These are phyloP conservation scores for Aspergillus neoniger DNA, from an alignment of 2,329 filamentous ascomycete genomes.

Conservation along the genomic window DNA sequence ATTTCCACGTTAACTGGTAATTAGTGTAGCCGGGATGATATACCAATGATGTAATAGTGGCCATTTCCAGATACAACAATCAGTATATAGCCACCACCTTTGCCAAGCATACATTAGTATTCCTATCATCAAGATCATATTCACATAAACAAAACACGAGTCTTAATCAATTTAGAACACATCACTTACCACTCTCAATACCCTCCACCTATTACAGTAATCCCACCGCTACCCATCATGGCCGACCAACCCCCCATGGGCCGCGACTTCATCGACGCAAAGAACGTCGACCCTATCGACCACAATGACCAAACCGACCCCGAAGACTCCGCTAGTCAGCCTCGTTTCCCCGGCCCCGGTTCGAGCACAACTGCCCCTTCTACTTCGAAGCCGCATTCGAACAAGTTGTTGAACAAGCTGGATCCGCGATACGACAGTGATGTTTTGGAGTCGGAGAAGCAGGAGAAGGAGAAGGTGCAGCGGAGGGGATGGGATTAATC, in stretches of 20 bases:
- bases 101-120: not conserved
- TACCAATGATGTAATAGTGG: too few species aligned
- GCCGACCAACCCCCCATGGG: not conserved
- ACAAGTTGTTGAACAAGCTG: conserved; percentile 8
- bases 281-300: conserved; percentile 1
- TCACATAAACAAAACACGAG: too few species aligned
- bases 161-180: too few species aligned
- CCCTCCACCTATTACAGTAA: too few species aligned
- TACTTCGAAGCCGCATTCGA: conserved; percentile 9
- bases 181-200: too few species aligned
- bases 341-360: conserved; percentile 3
- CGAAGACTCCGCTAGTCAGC: not conserved
- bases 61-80: too few species aligned
- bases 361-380: conserved; percentile 1
- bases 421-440: conserved; percentile 10
- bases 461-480: not conserved
- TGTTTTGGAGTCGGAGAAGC: not conserved
- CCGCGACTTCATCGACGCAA: not conserved
- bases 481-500: not conserved
- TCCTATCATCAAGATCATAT: not conserved
- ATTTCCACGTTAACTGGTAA: too few species aligned
- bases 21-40: too few species aligned
- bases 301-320: not conserved
- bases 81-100: too few species aligned
- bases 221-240: not conserved